phyloP scores from a whole-genome alignment of 2,329 filamentous ascomycete species.

The Fusarium pseudoanthophilum region DNA sequence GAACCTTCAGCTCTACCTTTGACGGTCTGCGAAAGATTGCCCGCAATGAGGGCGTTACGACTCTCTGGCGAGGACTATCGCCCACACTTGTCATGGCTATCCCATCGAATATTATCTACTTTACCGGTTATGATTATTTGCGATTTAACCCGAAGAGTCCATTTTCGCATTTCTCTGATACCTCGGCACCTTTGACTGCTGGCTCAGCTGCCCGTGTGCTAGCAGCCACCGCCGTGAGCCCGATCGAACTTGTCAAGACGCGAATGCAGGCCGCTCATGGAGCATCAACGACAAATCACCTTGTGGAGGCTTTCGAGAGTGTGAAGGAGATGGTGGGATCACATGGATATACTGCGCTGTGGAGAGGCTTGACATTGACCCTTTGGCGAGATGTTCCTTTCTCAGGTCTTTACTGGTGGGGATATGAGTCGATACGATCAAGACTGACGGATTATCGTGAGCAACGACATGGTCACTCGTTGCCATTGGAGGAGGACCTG shows the following conservation, averaged over 20 bases:
- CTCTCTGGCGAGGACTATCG: slow-evolving; percentile 93
- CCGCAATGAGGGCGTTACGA: slow-evolving; percentile 86
- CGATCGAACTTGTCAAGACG: slow-evolving; percentile 94
- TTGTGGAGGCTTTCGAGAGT: slow-evolving; percentile 80
- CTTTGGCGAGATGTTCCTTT: slow-evolving; percentile 98
- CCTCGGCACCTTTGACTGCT: slow-evolving; percentile 81
- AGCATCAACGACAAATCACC: slow-evolving; percentile 71
- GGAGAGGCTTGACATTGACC: slow-evolving; percentile 89
- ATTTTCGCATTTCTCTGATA: slow-evolving; percentile 71
- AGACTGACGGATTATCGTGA: slow-evolving; percentile 75
- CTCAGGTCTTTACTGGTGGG: slow-evolving; percentile 97
- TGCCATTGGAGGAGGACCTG: slow-evolving; percentile 50
- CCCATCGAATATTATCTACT: slow-evolving; percentile 97
- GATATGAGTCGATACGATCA: slow-evolving; percentile 86
- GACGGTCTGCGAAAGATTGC: slow-evolving; percentile 96
- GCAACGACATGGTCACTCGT: slow-evolving; percentile 55
- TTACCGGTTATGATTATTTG: slow-evolving; percentile 97
- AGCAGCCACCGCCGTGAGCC: slow-evolving; percentile 84
- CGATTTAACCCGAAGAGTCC: slow-evolving; percentile 79
- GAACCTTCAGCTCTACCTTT: slow-evolving; percentile 88
- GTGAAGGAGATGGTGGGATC: slow-evolving; percentile 81
- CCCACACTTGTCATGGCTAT: slow-evolving; percentile 94
- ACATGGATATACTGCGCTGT: slow-evolving; percentile 83
- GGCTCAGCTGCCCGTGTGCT: slow-evolving; percentile 81
- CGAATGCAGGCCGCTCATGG: slow-evolving; percentile 83